phyloP scores from a whole-genome alignment of 2,329 filamentous ascomycete genomes.

The Trichoderma atrobrunneum region DNA sequence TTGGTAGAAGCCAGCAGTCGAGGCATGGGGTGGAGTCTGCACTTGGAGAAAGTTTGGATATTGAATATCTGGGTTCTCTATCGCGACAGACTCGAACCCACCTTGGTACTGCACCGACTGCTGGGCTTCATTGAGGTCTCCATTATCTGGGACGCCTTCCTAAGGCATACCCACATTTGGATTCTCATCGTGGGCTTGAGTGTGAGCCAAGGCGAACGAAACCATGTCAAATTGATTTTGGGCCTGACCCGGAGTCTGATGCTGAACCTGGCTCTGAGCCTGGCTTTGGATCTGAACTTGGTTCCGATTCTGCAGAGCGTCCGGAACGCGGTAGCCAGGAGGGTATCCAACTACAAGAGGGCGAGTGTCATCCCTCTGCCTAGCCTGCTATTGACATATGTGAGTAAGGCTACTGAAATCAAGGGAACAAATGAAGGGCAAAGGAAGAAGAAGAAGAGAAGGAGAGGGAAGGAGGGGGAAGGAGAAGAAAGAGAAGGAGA shows the following conservation, averaged over 20 bases:
- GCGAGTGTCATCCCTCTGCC: neutral
- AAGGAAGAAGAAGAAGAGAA: neutral
- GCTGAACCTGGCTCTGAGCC: neutral
- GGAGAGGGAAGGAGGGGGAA: too few species aligned
- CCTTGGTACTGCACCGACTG: neutral
- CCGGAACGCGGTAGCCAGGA: neutral
- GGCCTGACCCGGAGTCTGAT: neutral
- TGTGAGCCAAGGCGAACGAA: slow-evolving; percentile 12
- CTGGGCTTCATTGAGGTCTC: neutral
- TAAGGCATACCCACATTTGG: slow-evolving; percentile 19
- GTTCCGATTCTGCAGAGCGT: neutral
- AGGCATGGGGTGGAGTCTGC: neutral
- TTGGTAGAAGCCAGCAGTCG: neutral
- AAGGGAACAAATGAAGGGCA: neutral
- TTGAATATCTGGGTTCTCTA: neutral
- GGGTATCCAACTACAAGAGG: neutral
- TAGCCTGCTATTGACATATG: neutral
- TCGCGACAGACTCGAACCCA: neutral
- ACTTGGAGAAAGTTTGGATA: neutral
- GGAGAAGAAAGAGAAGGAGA: neutral
- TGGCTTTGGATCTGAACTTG: neutral
- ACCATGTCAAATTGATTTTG: neutral
- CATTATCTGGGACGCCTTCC: slow-evolving; percentile 19
- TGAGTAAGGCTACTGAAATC: neutral
- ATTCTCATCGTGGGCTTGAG: slow-evolving; percentile 13